Conservation (phyloP, 1,284 basidiomycete genomes). For the Garcileccinum viscosum region DNA sequence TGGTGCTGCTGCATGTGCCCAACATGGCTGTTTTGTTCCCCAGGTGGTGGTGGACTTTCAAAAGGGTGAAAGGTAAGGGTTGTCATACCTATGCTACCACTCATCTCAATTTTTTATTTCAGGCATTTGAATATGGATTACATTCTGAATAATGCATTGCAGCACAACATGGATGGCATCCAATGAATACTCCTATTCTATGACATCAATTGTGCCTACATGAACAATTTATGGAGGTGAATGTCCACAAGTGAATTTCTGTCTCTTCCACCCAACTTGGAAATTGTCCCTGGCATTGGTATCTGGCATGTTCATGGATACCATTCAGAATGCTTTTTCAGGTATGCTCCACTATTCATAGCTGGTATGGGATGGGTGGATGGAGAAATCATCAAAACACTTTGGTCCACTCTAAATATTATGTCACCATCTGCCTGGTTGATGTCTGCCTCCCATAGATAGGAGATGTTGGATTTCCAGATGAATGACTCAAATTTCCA, state of each 20-base stretch:
- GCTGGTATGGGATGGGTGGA: background rate
- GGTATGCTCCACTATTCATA: background rate
- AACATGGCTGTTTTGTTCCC: slow-evolving; percentile 24
- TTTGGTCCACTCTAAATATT: background rate
- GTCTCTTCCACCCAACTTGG: background rate
- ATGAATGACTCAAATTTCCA: slow-evolving; percentile 1
- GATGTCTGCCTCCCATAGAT: background rate
- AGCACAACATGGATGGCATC: background rate
- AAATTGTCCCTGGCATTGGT: slow-evolving; percentile 11
- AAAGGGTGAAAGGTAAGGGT: slow-evolving; percentile 12
- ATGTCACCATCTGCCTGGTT: background rate
- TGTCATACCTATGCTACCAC: background rate
- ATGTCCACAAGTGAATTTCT: background rate
- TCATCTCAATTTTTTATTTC: background rate
- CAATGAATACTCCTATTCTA: slow-evolving; percentile 1
- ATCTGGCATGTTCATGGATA: slow-evolving; percentile 20
- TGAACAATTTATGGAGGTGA: slow-evolving; percentile 3
- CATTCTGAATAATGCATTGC: background rate
- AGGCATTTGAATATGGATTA: background rate
- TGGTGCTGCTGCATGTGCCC: slow-evolving; percentile 22
- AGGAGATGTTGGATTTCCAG: background rate
- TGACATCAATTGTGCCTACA: slow-evolving; percentile 21
- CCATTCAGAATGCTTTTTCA: slow-evolving; percentile 9
- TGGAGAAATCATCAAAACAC: background rate
- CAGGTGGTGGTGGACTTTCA: slow-evolving; percentile 5